Conservation (phyloP, 768 basidiomycete genomes). For the Thelephora ganbajun region DNA sequence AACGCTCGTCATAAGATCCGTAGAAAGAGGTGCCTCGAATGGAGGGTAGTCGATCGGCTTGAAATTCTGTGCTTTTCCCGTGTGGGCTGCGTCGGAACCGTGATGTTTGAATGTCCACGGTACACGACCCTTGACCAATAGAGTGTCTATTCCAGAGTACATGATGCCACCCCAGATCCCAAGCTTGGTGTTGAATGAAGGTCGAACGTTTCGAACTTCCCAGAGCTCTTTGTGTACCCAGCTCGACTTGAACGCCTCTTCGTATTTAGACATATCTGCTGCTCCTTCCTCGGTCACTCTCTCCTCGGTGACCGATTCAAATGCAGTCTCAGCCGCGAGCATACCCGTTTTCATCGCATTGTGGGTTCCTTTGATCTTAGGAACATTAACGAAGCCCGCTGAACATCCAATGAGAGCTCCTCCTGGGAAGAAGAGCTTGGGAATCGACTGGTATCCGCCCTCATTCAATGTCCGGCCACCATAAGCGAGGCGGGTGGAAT, state of each 20-base stretch:
- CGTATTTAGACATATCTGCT: constrained; percentile 62
- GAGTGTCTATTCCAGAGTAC: constrained; percentile 81
- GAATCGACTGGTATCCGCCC: constrained; percentile 87
- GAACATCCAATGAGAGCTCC: constrained; percentile 92
- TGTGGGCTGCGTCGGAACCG: constrained; percentile 54
- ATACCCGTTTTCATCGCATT: constrained; percentile 99
- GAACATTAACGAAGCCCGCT: constrained; percentile 90
- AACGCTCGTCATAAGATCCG: constrained; percentile 85
- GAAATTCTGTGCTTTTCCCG: constrained; percentile 48
- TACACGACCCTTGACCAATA: constrained; percentile 70
- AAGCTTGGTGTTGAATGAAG: constrained; percentile 68
- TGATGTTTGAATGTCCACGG: constrained; percentile 87
- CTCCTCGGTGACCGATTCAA: constrained; percentile 33
- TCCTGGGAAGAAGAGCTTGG: constrained; percentile 77
- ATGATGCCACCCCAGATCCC: constrained; percentile 80
- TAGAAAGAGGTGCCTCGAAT: constrained; percentile 81
- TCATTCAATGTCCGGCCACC: constrained; percentile 85
- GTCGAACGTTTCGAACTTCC: constrained; percentile 85
- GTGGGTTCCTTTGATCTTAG: constrained; percentile 97
- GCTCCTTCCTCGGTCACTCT: constrained; percentile 14
- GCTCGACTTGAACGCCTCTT: constrained; percentile 50
- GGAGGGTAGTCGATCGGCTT: constrained; percentile 76
- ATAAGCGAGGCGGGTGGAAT: constrained; percentile 71
- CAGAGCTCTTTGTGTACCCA: constrained; percentile 82
- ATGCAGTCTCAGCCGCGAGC: constrained; percentile 87